These are phyloP conservation scores for Picochlorum sp. DNA, from an alignment of 139 green algal genomes.

Conservation along the genomic window DNA sequence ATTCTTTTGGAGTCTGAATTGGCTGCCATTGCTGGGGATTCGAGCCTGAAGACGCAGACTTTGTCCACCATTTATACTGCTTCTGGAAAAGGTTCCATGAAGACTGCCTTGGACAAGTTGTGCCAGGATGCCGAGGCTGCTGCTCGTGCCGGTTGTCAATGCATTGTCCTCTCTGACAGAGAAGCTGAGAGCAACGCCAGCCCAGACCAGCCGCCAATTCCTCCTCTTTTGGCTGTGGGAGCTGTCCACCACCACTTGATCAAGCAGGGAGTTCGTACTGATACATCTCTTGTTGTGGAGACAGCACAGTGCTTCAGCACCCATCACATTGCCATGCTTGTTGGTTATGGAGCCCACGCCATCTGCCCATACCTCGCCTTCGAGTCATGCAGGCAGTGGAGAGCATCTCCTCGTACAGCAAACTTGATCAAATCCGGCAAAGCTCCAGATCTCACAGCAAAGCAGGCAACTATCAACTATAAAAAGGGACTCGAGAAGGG, in stretches of 20 bases:
- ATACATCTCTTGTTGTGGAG: constrained; percentile 93
- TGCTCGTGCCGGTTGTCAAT: constrained; percentile 69
- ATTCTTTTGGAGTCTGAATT: constrained; percentile 91
- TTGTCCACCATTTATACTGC: constrained; percentile 55
- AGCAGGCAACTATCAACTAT: constrained; percentile 81
- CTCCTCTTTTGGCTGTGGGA: constrained; percentile 82
- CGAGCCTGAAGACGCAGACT: constrained; percentile 42
- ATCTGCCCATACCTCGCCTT: constrained; percentile 95
- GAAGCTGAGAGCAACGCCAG: constrained; percentile 28
- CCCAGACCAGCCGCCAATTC: constrained; percentile 62
- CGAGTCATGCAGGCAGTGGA: constrained; percentile 93
- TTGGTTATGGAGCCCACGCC: constrained; percentile 95
- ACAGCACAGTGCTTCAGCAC: constrained; percentile 82
- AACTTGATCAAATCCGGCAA: constrained; percentile 87
- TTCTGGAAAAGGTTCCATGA: constrained; percentile 44
- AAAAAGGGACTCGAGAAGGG: constrained; percentile 93
- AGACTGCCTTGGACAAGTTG: constrained; percentile 52
- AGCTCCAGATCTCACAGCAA: constrained; percentile 63
- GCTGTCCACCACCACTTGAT: constrained; percentile 99
- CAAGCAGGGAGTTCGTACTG: constrained; percentile 52
- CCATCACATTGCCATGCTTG: constrained; percentile 82
- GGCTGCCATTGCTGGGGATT: constrained; percentile 46
- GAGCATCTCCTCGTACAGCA: constrained; percentile 61
- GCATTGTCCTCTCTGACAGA: constrained; percentile 66
- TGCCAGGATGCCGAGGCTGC: constrained; percentile 72